phyloP scores from a whole-genome alignment of 1,284 basidiomycete genomes.

The Heterobasidion irregulare region DNA sequence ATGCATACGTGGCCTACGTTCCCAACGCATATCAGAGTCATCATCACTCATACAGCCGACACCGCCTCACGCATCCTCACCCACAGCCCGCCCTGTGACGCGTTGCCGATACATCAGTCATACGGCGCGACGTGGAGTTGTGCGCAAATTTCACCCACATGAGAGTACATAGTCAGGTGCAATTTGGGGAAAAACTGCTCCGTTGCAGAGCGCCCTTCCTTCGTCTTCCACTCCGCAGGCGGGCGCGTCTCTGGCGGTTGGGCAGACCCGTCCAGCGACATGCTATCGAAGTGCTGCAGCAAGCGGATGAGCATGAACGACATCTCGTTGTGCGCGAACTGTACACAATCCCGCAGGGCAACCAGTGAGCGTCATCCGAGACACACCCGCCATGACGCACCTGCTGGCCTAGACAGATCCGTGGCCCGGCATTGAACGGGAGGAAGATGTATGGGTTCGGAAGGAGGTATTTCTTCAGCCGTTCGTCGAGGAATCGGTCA shows the following conservation, averaged over 20 bases:
- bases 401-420: slow-evolving; percentile 20
- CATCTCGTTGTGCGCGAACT: slow-evolving; percentile 32
- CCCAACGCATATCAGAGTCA: background rate
- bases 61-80: background rate
- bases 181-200: slow-evolving; percentile 18
- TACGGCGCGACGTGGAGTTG: background rate
- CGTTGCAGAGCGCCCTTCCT: slow-evolving; percentile 14
- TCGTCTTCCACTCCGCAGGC: slow-evolving; percentile 18
- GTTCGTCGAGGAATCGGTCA: slow-evolving; percentile 21
- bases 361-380: too few species aligned
- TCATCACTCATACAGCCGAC: background rate
- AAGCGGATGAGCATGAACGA: slow-evolving; percentile 31
- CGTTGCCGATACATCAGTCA: background rate
- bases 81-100: background rate
- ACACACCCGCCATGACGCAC: background rate
- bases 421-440: slow-evolving; percentile 23
- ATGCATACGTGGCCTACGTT: background rate
- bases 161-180: slow-evolving; percentile 5
- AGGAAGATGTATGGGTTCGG: slow-evolving; percentile 22
- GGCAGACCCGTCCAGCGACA: slow-evolving; percentile 21
- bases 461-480: slow-evolving; percentile 15
- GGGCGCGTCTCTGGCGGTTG: slow-evolving; percentile 19
- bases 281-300: slow-evolving; percentile 25
- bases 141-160: background rate
- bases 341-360: background rate